Base-by-base conservation (phyloP, 805 yeast species). In the Alloascoidea hylecoeti region DNA sequence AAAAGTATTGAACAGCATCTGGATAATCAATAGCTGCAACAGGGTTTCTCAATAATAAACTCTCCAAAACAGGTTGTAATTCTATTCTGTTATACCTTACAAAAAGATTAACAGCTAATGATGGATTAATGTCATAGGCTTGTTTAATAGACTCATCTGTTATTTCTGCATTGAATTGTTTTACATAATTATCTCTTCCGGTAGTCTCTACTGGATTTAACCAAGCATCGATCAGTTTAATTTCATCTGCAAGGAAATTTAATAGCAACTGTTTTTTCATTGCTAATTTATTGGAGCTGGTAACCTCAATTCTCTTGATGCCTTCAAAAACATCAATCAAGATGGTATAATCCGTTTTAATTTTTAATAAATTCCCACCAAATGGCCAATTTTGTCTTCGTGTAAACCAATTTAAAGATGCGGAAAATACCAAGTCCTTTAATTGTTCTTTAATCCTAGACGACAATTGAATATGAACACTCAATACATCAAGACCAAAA, bases 391-490 rank as follows among this genome's bases (percentile, higher is more conserved):
- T 61, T 1, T 73, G 63, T 15, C 71, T 64, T 35, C 61, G 66
- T 16, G 64, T 64, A 52, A 85, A 92, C 96, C 97, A 88, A 1
- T 79, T 66, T 34, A 92, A 63, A 0, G 79, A 70, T 14, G 84
- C 85, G 40, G 71, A 74, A 16, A 81, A 53, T 13, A 86, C 67
- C 2, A 69, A 56, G 28, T 59, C 59, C 1, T 71, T 68, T 46
- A 86, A 56, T 2, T 55, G 48, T 2, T 55, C 42, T 16, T 63
- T 60, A 41, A 66, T 64, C 44, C 68, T 61, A 1, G 78, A 64
- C 2, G 59, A 55, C 36, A 74, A 63, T 40, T 64, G 63, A 34
- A 54, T 46, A 50, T 81, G 84, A 17, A 69, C 70, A 14, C 59
- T 63, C 42, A 82, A 58, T 2, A 86, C 65, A 36, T 78, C 79